phyloP scores from a whole-genome alignment of 202 grass and related monocot genomes.

The Miscanthus sacchariflorus region DNA sequence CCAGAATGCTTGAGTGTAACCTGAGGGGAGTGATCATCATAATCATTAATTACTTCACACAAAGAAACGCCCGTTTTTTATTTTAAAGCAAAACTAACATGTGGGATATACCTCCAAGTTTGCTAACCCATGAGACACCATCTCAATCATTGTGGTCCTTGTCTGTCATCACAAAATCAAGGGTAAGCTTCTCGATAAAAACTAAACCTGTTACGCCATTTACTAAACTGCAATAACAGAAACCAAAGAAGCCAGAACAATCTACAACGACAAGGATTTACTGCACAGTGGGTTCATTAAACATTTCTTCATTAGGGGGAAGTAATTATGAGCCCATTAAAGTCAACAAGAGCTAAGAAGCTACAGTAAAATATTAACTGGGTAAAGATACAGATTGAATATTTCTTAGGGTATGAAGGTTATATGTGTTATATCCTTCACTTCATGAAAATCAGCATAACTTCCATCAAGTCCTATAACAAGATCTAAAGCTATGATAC shows the following conservation, averaged over 20 bases:
- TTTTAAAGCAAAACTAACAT: slow-evolving; percentile 12
- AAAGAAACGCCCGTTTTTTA: slow-evolving; percentile 1
- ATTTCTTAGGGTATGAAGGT: background rate
- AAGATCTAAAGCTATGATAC: background rate
- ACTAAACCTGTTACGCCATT: background rate
- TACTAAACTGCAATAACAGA: slow-evolving; percentile 20
- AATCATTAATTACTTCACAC: slow-evolving; percentile 6
- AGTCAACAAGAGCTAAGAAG: background rate
- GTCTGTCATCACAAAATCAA: slow-evolving; percentile 50
- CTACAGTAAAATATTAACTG: slow-evolving; percentile 1
- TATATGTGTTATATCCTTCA: background rate
- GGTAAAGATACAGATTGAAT: slow-evolving; percentile 1
- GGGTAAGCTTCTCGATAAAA: slow-evolving; percentile 10
- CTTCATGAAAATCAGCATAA: background rate
- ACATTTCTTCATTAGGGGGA: background rate
- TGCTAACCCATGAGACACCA: slow-evolving; percentile 77
- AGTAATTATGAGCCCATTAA: background rate
- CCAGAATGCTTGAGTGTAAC: slow-evolving; percentile 95
- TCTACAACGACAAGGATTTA: slow-evolving; percentile 6
- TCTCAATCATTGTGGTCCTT: slow-evolving; percentile 83
- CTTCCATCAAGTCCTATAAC: background rate
- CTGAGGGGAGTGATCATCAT: slow-evolving; percentile 39
- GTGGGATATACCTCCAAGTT: slow-evolving; percentile 75
- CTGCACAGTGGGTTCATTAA: background rate
- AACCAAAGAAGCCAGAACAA: slow-evolving; percentile 2